Conservation (phyloP, 768 basidiomycete species). For the Rhizopogon sp. region DNA sequence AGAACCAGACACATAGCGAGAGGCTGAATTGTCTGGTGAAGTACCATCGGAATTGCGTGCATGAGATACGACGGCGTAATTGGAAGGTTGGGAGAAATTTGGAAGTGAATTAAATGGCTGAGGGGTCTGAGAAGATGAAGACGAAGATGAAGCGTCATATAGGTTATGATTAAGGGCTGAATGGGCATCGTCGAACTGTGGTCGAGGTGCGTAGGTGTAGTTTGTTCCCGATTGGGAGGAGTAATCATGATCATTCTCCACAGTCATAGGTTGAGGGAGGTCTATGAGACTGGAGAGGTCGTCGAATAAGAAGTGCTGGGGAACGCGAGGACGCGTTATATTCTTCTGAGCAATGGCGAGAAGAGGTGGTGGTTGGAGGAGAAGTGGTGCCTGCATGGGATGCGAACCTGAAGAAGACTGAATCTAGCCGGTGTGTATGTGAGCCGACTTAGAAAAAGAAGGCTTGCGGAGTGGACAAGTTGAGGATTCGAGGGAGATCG, state of each 20-base stretch:
- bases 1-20: constrained; percentile 32
- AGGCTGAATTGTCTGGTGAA: constrained; percentile 4
- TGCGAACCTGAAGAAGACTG: constrained; percentile 6
- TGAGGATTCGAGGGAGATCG: constrained; percentile 10
- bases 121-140: constrained; percentile 9
- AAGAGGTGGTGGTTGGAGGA: constrained; percentile 22
- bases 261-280: constrained; percentile 23
- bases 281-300: constrained; percentile 20
- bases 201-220: constrained; percentile 27
- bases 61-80: constrained; percentile 15
- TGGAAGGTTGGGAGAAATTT: constrained; percentile 13
- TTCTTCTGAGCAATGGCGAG: constrained; percentile 7
- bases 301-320: constrained; percentile 14
- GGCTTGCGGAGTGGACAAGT: constrained; percentile 13
- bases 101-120: constrained; percentile 10
- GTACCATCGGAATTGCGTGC: constrained; percentile 8
- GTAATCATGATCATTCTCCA: constrained; percentile 30
- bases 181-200: constrained; percentile 27
- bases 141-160: constrained; percentile 20
- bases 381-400: constrained; percentile 22
- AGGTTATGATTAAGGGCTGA: constrained; percentile 25
- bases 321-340: constrained; percentile 9
- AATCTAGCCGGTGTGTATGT: constrained; percentile 6
- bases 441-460: constrained; percentile 16
- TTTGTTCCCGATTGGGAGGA: constrained; percentile 30